Evolutionary conservation across 1,139 yeast genomes (phyloP), one percentile per base, ranked within the genome.

Genomic region (Pichia kudriavzevii): DNA sequence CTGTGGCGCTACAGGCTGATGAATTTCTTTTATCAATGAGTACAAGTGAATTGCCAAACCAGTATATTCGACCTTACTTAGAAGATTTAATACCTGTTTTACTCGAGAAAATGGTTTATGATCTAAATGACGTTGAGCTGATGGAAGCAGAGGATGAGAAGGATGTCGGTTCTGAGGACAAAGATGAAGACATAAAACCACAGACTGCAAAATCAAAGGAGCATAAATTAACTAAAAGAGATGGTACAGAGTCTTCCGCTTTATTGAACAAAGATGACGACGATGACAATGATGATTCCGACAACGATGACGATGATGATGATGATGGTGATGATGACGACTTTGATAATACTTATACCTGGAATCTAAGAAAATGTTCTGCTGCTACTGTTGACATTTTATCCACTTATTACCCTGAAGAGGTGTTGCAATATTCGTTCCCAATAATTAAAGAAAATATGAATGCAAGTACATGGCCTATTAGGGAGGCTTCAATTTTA

Each of bases 341-440:
- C 22, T 79, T 68, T 19, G 88, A 77, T 30, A 75, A 69, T 34
- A 63, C 75, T 28, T 76, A 76, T 31, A 88, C 79, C 48, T 91
- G 98, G 98, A 85, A 80, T 50, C 62, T 91, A 41, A 71, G 98
- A 54, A 91, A 88, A 58, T 88, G 97, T 57, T 71, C 95, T 4
- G 97, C 97, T 5, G 94, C 96, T 3, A 80, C 96, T 0, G 66
- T 91, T 31, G 98, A 91, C 56, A 72, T 79, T 2, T 64, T 91
- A 41, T 81, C 96, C 0, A 67, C 77, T 19, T 66, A 69, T 34
- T 68, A 72, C 41, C 91, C 96, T 0, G 69, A 67, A 7, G 75
- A 73, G 40, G 91, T 85, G 3, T 64, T 88, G 32, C 65, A 69
- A 24, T 66, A 74, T 11, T 69, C 85, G 1, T 66, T 88, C 44